phyloP scores from a whole-genome alignment of 2,329 filamentous ascomycete genomes.

The Colletotrichum costaricense region DNA sequence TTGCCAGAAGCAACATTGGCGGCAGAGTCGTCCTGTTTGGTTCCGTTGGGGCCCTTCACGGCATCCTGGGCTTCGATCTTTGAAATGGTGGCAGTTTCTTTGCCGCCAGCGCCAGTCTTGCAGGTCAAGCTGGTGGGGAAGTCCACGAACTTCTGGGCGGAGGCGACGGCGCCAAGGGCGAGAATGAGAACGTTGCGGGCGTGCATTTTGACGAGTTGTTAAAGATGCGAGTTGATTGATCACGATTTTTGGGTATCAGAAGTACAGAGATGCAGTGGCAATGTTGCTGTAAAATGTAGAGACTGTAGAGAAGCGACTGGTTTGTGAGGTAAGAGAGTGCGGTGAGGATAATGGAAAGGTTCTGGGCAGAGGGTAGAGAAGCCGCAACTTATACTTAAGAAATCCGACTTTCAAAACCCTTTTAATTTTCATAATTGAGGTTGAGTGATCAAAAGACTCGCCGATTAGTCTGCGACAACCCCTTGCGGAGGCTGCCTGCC shows the following conservation, averaged over 20 bases:
- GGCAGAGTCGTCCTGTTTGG: neutral
- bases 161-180: neutral
- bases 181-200: neutral
- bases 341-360: too few species aligned
- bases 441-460: neutral
- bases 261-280: neutral
- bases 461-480: neutral
- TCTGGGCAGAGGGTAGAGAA: neutral
- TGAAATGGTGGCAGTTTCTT: neutral
- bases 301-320: neutral
- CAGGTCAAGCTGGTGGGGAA: constrained; percentile 1
- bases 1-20: constrained; percentile 2
- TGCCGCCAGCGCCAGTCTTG: neutral
- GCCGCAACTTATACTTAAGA: neutral
- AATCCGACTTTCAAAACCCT: neutral
- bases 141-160: neutral
- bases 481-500: neutral
- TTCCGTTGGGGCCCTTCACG: neutral
- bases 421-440: neutral
- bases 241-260: neutral
- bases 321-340: neutral
- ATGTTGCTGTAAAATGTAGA: neutral
- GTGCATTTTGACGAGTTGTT: neutral
- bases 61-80: neutral
- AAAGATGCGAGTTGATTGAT: neutral